Percentiles rank a stretch among this genome's conserved stretches.
These are phyloP conservation scores for Aspergillus haitiensis DNA, from an alignment of 495 filamentous ascomycete genomes.

Conservation along the genomic window DNA sequence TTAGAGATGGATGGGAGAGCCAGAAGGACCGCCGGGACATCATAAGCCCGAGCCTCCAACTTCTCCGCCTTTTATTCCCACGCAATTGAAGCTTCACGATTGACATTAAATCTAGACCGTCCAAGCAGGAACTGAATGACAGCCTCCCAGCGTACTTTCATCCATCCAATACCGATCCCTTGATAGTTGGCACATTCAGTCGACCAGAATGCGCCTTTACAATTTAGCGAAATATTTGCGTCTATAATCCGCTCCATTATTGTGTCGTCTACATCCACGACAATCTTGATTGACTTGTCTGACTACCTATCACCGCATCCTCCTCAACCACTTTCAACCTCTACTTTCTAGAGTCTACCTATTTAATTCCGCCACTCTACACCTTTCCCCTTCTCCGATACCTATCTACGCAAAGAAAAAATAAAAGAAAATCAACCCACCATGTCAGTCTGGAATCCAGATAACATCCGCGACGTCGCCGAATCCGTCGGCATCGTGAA, in stretches of 20 bases:
- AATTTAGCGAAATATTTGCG: no score
- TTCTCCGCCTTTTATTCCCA: constrained; percentile 11
- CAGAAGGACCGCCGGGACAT: constrained; percentile 5
- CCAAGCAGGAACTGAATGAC: no score
- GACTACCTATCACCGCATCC: no score
- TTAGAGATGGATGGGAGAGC: no score
- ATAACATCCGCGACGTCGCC: constrained; percentile 91
- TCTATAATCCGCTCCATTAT: no score
- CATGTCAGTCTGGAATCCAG: constrained; percentile 85
- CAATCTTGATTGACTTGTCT: no score
- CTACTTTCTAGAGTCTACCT: background rate
- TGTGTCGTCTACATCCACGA: no score
- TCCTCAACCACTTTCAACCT: no score
- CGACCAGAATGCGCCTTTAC: no score
- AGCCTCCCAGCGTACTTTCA: no score
- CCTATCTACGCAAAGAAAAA: background rate
- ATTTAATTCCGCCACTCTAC: background rate
- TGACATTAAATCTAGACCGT: background rate
- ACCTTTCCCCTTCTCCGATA: background rate
- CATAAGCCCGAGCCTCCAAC: constrained; percentile 18
- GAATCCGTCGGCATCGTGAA: constrained; percentile 87
- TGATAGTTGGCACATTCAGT: no score
- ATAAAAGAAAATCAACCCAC: constrained; percentile 8
- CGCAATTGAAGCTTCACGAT: background rate
- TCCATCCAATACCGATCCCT: no score